Conservation (phyloP, 257 asterid genomes). For the Petrea volubilis region DNA sequence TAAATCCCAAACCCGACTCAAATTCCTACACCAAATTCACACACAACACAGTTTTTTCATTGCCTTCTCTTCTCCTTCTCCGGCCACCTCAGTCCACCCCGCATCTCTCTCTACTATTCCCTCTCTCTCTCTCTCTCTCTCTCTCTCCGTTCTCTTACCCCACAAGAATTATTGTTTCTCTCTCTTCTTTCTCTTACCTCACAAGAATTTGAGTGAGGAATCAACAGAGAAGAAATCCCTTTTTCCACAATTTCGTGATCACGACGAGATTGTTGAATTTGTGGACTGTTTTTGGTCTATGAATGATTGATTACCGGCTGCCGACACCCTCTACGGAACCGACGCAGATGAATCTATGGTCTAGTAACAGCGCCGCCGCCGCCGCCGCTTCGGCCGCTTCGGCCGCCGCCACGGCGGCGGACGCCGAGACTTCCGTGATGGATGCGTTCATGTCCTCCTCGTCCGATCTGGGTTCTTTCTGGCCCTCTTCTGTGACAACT, state of each 20-base stretch:
- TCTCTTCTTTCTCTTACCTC: neutral
- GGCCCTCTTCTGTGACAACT: slow-evolving; percentile 37
- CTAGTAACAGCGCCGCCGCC: slow-evolving; percentile 8
- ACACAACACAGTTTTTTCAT: no score
- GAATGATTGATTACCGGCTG: slow-evolving; percentile 42
- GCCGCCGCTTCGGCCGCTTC: slow-evolving; percentile 18
- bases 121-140: no score
- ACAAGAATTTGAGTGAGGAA: neutral
- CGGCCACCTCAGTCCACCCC: neutral
- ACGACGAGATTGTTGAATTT: neutral
- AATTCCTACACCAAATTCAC: neutral
- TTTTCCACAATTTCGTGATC: neutral
- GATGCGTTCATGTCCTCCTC: slow-evolving; percentile 55
- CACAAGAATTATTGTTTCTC: no score
- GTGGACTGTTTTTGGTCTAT: neutral
- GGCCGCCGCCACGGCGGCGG: slow-evolving; percentile 23
- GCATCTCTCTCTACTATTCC: neutral
- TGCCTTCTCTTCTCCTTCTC: neutral
- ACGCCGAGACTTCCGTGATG: slow-evolving; percentile 47
- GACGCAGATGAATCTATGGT: slow-evolving; percentile 47
- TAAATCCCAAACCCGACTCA: slow-evolving; percentile 21
- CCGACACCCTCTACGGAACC: slow-evolving; percentile 30
- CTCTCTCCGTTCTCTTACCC: no score
- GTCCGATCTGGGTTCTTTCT: slow-evolving; percentile 53
- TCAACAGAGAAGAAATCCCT: no score